Evolutionary conservation across 1,284 basidiomycete species (phyloP), one percentile per base, ranked within the genome.

Genomic region (Afroboletus lepidellus): DNA sequence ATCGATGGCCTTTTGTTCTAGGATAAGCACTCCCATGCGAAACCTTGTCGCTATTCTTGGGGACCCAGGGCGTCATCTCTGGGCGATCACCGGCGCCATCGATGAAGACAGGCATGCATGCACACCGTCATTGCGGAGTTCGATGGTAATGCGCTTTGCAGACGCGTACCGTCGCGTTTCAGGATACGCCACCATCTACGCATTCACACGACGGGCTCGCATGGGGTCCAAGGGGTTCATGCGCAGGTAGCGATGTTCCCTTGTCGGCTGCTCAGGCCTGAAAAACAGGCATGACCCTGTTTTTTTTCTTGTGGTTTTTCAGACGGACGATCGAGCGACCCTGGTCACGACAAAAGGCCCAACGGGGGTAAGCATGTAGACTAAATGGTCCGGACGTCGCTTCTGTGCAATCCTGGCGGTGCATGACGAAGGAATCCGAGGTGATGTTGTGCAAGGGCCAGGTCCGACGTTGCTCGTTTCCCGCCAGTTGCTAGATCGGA

Each of bases 161-260:
- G n/a, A n/a, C 41, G 32, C 20, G 46, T 3, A 25, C 46, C 16
- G 51, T 23, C 33, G 50, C 49, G 51, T 61, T 58, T 61, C 50
- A 47, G 52, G 30, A 1, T 24, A 30, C 49, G 61, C 61, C 59
- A 61, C 61, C 30, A 50, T 61, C 59, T 46, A 37, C 12, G 43
- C 27, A 23, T 67, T 67, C 65, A 50, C 63, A 63, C 65, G 60
- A 48, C 32, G 61, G 45, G 46, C 42, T 51, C 54, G 54, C 50
- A 43, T 46, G 29, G 48, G 16, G 34, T 39, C 21, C 5, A 30
- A 25, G 41, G 37, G 52, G n/a, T n/a, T n/a, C n/a, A n/a, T n/a
- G n/a, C n/a, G n/a, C n/a, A 30, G 25, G 48, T 32, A 34, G 36
- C 43, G 20, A 50, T 27, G 20, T 53, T 30, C 18, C 33, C 38